Percentiles rank a stretch among this genome's conserved stretches.
phyloP scores from a whole-genome alignment of 352 stramenopile genomes.

The Halophytophthora polymorphica region DNA sequence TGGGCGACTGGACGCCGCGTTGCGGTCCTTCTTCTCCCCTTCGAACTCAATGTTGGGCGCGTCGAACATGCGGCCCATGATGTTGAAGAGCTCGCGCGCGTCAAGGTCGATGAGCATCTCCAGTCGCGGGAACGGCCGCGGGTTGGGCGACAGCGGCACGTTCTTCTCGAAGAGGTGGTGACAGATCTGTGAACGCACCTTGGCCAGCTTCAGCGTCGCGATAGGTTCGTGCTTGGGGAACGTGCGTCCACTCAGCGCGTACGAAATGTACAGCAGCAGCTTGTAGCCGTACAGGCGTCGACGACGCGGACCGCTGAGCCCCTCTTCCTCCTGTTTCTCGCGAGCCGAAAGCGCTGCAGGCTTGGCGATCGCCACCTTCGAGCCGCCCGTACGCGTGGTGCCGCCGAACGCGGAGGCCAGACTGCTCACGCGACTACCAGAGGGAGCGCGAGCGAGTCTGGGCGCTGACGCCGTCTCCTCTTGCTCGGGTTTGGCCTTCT shows the following conservation, averaged over 20 bases:
- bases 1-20: slow-evolving; percentile 32
- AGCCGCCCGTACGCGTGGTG: slow-evolving; percentile 29
- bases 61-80: slow-evolving; percentile 78
- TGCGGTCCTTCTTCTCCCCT: slow-evolving; percentile 68
- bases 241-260: slow-evolving; percentile 84
- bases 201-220: slow-evolving; percentile 57
- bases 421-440: slow-evolving; percentile 50
- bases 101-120: slow-evolving; percentile 75
- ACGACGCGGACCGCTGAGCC: slow-evolving; percentile 49
- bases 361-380: slow-evolving; percentile 32
- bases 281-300: slow-evolving; percentile 83
- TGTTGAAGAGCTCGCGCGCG: slow-evolving; percentile 78
- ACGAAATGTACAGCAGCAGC: slow-evolving; percentile 89
- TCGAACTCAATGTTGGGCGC: slow-evolving; percentile 84
- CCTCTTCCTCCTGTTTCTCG: slow-evolving; percentile 38
- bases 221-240: slow-evolving; percentile 88
- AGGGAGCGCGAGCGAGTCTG: slow-evolving; percentile 24
- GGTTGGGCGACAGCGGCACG: slow-evolving; percentile 25
- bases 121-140: slow-evolving; percentile 75
- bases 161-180: slow-evolving; percentile 84
- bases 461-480: slow-evolving; percentile 7
- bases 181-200: slow-evolving; percentile 78
- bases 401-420: slow-evolving; percentile 69
- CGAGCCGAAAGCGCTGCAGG: slow-evolving; percentile 21
- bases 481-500: slow-evolving; percentile 27